Conservation (phyloP, 352 stramenopile genomes). For the Blastocystis sp. region DNA sequence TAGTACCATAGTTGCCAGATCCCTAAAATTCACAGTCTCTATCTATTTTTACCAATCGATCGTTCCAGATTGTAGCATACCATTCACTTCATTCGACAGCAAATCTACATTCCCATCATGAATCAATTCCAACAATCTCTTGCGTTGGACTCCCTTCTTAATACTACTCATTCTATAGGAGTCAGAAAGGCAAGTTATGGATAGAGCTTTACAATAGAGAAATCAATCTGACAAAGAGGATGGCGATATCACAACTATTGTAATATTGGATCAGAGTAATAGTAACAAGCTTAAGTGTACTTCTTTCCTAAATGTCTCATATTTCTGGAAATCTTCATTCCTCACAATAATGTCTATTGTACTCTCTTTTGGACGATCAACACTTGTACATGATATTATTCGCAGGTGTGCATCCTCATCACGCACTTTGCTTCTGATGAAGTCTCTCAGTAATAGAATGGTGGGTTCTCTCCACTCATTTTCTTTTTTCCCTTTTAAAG, state of each 20-base stretch:
- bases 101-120: neutral
- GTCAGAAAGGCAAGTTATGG: no score
- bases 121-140: neutral
- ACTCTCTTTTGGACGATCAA: neutral
- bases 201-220: no score
- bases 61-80: neutral
- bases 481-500: neutral
- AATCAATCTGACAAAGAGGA: neutral
- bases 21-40: neutral
- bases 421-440: neutral
- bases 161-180: neutral
- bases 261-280: neutral
- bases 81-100: neutral
- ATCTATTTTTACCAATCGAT: conserved; percentile 8
- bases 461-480: neutral
- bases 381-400: neutral
- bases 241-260: neutral
- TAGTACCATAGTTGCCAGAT: neutral
- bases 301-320: no score
- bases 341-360: neutral
- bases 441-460: neutral
- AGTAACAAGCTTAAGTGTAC: neutral
- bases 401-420: neutral
- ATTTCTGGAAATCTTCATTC: neutral
- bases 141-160: neutral